Base-by-base conservation (phyloP, 345 rosid genomes). In the Carallia pectinifolia region DNA sequence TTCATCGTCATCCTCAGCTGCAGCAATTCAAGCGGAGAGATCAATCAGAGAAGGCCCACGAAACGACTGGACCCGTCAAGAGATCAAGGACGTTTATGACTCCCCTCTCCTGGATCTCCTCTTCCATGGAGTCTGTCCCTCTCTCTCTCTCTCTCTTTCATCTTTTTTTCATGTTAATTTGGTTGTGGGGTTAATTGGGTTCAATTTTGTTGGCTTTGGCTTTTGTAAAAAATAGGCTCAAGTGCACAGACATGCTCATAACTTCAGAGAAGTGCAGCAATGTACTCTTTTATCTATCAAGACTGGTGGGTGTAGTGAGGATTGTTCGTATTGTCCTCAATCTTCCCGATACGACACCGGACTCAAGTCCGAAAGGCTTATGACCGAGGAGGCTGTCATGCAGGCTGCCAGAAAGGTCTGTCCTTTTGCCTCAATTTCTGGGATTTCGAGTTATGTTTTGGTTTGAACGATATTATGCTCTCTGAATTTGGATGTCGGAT, bases 281-380 rank as follows among this genome's bases (percentile, higher is more conserved):
- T 95, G 99, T 77, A 95, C 99, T 59, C 91, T 95, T 23, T 96
- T 92, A 61, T 95, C 98, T 19, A 90, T 95, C 50, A 95, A 95
- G 90, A 95, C 99, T 27, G 99, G 98, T 74, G 99, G 98, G 17
- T 95, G 99, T 62, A 87, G 96, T 65, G 99, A 95, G 80, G 99
- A 95, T 82, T 95, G 99, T 78, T 90, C 99, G 0, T 95, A 95
- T 73, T 92, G 99, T 75, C 99, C 99, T 63, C 99, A 95, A 68
- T 95, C 99, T 27, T 95, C 99, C 1, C 81, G 97, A 62, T 90
- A 89, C 73, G 67, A 70, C 76, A 95, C 99, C 58, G 98, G 98
- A 31, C 58, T 95, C 16, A 92, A 95, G 69, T 83, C 91, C 7
- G 92, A 95, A 63, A 95, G 67, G 83, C 93, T 95, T 64, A 90